Evolutionary conservation across 2,329 filamentous ascomycete species (phyloP).

Genomic region (Fusarium sublunatum): DNA sequence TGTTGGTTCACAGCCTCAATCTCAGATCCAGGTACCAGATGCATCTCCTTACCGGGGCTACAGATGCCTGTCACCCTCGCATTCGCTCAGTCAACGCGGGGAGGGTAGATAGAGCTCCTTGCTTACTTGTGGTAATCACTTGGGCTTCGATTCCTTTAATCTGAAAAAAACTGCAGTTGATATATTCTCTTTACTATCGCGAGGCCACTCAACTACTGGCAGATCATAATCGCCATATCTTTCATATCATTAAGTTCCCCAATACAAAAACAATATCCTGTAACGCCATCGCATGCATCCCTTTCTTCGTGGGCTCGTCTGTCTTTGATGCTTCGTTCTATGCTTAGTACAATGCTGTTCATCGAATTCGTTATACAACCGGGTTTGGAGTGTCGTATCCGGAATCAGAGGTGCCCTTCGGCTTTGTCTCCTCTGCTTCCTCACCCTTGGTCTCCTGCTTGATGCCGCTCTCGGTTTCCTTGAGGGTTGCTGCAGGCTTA

Average conservation of each 20-base stretch:
- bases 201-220: neutral
- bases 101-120: neutral
- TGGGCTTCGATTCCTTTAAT: neutral
- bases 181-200: neutral
- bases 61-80: constrained; percentile 29
- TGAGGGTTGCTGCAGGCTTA: constrained; percentile 19
- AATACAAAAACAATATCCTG: constrained; percentile 10
- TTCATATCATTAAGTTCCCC: neutral
- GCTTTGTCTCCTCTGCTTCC: constrained; percentile 22
- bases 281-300: constrained; percentile 25
- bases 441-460: constrained; percentile 25
- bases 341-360: constrained; percentile 9
- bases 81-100: constrained; percentile 22
- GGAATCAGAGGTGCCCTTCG: constrained; percentile 50
- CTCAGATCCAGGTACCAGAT: constrained; percentile 10
- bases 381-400: constrained; percentile 49
- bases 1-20: constrained; percentile 17
- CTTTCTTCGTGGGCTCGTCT: neutral
- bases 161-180: neutral
- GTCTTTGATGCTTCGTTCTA: neutral
- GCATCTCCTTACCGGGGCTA: constrained; percentile 16
- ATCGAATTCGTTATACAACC: constrained; percentile 27
- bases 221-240: neutral
- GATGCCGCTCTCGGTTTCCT: constrained; percentile 7
- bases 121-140: neutral